These are phyloP conservation scores for Hamigera avellanea DNA, from an alignment of 495 filamentous ascomycete genomes.

Conservation along the genomic window DNA sequence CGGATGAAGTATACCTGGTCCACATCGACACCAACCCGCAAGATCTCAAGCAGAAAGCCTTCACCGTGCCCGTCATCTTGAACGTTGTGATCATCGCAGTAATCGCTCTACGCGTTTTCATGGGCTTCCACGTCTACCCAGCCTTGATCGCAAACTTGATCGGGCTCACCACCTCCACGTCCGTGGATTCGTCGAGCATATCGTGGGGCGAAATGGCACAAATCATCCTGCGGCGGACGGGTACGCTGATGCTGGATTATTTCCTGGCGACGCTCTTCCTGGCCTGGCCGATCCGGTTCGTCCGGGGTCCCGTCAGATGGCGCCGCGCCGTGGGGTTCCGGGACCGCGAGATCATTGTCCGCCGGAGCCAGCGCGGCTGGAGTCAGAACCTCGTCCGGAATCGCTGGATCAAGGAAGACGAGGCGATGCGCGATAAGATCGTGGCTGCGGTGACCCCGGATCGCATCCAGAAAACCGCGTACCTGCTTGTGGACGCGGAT, in stretches of 20 bases:
- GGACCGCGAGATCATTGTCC: constrained; percentile 61
- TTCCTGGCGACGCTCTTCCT: constrained; percentile 54
- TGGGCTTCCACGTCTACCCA: constrained; percentile 54
- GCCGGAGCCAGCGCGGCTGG: constrained; percentile 42
- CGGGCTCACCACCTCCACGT: constrained; percentile 47
- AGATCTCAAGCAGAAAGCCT: constrained; percentile 64
- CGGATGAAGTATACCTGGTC: constrained; percentile 60
- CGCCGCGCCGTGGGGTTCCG: constrained; percentile 57
- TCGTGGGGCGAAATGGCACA: constrained; percentile 35
- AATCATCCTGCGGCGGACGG: constrained; percentile 40
- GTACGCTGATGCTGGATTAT: constrained; percentile 59
- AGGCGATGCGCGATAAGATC: constrained; percentile 36
- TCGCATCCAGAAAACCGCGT: constrained; percentile 62
- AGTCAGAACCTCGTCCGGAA: constrained; percentile 27
- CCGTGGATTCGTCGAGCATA: constrained; percentile 40
- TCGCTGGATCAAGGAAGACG: constrained; percentile 33
- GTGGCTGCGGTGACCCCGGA: constrained; percentile 52
- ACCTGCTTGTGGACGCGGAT: constrained; percentile 61
- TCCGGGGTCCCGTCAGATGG: constrained; percentile 54
- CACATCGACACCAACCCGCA: constrained; percentile 58
- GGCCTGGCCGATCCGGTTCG: constrained; percentile 67
- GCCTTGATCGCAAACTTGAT: constrained; percentile 46
- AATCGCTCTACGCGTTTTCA: constrained; percentile 49
- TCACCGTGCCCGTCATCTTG: constrained; percentile 57
- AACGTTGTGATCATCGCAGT: constrained; percentile 49